Evolutionary conservation across 2,329 filamentous ascomycete genomes (phyloP).

Genomic region (Neopestalotiopsis sp.): DNA sequence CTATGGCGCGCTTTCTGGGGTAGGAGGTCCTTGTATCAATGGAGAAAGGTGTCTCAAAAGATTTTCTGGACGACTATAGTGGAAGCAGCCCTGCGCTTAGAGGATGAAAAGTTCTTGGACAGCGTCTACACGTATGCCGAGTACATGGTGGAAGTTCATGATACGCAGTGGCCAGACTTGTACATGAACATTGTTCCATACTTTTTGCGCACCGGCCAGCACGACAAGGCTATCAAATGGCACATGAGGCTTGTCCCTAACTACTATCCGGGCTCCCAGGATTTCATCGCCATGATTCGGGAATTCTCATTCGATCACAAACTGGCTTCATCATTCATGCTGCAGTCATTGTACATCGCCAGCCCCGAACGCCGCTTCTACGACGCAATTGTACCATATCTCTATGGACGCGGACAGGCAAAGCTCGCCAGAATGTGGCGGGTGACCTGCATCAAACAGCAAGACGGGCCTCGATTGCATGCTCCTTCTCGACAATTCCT

Average conservation of each 20-base stretch:
- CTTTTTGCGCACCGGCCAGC: conserved; percentile 46
- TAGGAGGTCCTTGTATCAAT: conserved; percentile 35
- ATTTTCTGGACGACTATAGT: conserved; percentile 40
- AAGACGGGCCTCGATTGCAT: conserved; percentile 47
- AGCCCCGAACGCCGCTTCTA: conserved; percentile 52
- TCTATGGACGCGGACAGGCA: conserved; percentile 54
- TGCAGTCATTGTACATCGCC: conserved; percentile 52
- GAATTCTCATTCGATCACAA: conserved; percentile 46
- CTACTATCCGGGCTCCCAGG: conserved; percentile 47
- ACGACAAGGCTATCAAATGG: conserved; percentile 50
- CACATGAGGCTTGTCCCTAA: conserved; percentile 50
- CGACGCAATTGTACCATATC: conserved; percentile 55
- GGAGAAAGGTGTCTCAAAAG: conserved; percentile 29
- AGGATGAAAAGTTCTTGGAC: conserved; percentile 38
- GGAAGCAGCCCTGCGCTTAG: conserved; percentile 36
- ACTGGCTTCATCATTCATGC: conserved; percentile 42
- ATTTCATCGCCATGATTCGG: conserved; percentile 48
- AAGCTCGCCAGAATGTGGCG: conserved; percentile 55
- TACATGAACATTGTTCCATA: conserved; percentile 53
- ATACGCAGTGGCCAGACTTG: conserved; percentile 54
- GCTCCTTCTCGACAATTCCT: conserved; percentile 53
- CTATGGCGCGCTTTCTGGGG: conserved; percentile 40
- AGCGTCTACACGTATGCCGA: conserved; percentile 46
- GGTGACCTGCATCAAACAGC: conserved; percentile 42
- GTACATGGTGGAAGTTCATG: conserved; percentile 46